Evolutionary conservation across 495 filamentous ascomycete genomes (phyloP).

Genomic region (Symbiotaphrina buchneri): DNA sequence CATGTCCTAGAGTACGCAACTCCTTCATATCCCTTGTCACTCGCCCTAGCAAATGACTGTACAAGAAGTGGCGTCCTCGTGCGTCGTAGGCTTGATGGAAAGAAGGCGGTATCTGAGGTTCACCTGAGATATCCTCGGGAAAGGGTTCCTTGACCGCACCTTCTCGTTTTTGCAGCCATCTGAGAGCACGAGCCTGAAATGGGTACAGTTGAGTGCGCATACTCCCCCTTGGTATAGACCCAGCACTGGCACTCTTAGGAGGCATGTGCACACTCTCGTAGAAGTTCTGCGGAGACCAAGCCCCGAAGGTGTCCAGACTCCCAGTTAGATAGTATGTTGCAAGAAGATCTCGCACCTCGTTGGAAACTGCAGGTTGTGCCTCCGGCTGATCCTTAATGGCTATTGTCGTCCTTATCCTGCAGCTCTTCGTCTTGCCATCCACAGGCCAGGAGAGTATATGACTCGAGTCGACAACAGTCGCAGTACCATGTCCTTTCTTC

Average conservation of each 20-base stretch:
- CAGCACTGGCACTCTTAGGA: conserved; percentile 12
- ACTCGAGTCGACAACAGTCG: no score
- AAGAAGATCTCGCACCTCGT: no score
- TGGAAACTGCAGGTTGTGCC: no score
- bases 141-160: conserved; percentile 20
- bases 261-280: conserved; percentile 44
- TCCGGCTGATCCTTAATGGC: no score
- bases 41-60: conserved; percentile 42
- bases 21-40: conserved; percentile 24
- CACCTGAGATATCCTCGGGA: no score
- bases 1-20: conserved; percentile 9
- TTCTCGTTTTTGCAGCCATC: conserved; percentile 44
- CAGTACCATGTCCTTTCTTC: no score
- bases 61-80: conserved; percentile 25
- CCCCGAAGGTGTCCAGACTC: not conserved
- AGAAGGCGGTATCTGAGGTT: conserved; percentile 6
- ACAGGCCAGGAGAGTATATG: no score
- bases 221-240: conserved; percentile 17
- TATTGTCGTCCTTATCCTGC: no score
- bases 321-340: no score
- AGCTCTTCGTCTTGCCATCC: no score
- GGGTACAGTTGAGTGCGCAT: conserved; percentile 35
- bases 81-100: conserved; percentile 18
- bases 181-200: conserved; percentile 49
- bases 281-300: conserved; percentile 23